phyloP scores from a whole-genome alignment of 371 early-diverging fungal genomes.

The Mortierella polycephala region DNA sequence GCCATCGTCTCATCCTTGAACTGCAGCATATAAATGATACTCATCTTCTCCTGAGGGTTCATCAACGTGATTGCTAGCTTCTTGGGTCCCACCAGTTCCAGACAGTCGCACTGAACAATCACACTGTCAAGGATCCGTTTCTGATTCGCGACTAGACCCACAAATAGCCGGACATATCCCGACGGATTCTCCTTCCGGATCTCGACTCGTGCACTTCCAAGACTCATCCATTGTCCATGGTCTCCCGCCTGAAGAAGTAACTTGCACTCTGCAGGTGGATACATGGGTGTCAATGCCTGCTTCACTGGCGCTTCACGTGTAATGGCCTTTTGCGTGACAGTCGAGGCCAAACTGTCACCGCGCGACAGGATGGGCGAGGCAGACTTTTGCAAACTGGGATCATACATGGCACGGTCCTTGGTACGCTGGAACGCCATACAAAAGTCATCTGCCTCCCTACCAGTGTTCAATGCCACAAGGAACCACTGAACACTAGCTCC shows the following conservation, averaged over 20 bases:
- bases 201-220: constrained; percentile 40
- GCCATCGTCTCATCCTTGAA: constrained; percentile 51
- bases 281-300: constrained; percentile 41
- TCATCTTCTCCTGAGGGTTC: constrained; percentile 56
- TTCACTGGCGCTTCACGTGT: constrained; percentile 29
- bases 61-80: constrained; percentile 51
- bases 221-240: constrained; percentile 50
- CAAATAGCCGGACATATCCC: constrained; percentile 49
- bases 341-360: constrained; percentile 46
- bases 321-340: constrained; percentile 14
- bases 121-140: constrained; percentile 50
- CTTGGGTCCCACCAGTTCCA: constrained; percentile 52
- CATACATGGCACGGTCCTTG: constrained; percentile 54
- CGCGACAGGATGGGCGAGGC: constrained; percentile 37
- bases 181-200: constrained; percentile 53
- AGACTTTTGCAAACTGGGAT: constrained; percentile 46
- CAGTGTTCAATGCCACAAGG: constrained; percentile 41
- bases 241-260: constrained; percentile 52
- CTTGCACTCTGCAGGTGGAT: constrained; percentile 51
- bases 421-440: constrained; percentile 49
- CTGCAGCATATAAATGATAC: constrained; percentile 54
- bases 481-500: constrained; percentile 52
- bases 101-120: constrained; percentile 51
- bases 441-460: constrained; percentile 49
- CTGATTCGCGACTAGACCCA: constrained; percentile 26